phyloP scores from a whole-genome alignment of 2,329 filamentous ascomycete genomes.

The Diplodia corticola region DNA sequence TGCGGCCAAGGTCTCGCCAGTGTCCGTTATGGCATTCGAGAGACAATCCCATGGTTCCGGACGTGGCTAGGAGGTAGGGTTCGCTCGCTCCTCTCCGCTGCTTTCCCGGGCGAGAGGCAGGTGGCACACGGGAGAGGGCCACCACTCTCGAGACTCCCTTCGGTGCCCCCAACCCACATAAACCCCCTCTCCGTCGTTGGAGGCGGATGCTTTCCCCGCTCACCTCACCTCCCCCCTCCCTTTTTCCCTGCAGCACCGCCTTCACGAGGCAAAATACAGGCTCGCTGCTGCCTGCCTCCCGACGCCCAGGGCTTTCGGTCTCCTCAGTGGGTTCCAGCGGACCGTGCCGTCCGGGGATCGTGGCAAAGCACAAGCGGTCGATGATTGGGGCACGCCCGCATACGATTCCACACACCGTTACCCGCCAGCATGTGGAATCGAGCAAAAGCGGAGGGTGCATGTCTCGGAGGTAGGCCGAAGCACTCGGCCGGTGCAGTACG shows the following conservation, averaged over 20 bases:
- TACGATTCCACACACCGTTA: not conserved
- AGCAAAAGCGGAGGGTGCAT: too few species aligned
- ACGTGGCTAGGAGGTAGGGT: constrained; percentile 18
- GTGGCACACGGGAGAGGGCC: not conserved
- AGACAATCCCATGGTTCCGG: not conserved
- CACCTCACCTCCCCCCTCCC: too few species aligned
- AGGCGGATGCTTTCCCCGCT: too few species aligned
- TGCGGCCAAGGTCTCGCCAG: not conserved
- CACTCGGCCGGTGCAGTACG: not conserved
- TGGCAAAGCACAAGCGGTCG: constrained; percentile 31
- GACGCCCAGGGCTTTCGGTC: too few species aligned
- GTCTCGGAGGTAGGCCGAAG: too few species aligned
- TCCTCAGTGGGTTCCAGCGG: constrained; percentile 27
- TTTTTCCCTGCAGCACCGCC: too few species aligned
- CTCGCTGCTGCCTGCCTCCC: too few species aligned
- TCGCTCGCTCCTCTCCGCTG: not conserved
- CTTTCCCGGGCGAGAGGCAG: constrained; percentile 5
- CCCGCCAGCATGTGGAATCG: not conserved
- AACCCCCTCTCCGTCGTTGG: not conserved
- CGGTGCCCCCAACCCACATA: not conserved
- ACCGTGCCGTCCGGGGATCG: constrained; percentile 30
- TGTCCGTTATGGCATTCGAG: too few species aligned
- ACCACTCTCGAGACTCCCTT: not conserved
- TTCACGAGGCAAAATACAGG: too few species aligned
- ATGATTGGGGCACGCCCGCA: constrained; percentile 29